These are phyloP conservation scores for Candida germanica DNA, from an alignment of 805 yeast genomes.

Conservation along the genomic window DNA sequence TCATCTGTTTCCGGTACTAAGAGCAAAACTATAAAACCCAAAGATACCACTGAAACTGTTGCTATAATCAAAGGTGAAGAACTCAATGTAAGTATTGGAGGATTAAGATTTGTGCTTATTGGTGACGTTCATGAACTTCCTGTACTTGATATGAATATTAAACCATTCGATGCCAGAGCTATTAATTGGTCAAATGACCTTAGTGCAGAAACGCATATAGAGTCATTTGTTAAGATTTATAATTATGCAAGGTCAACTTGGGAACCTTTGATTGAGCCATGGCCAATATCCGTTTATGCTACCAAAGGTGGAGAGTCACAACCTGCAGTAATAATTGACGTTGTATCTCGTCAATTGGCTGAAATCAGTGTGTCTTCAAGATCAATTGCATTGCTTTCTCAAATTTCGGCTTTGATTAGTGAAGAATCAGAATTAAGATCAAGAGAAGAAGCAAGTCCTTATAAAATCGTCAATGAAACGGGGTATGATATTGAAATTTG, in stretches of 20 bases:
- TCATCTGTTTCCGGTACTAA: conserved; percentile 42
- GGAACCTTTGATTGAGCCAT: conserved; percentile 92
- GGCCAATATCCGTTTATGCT: conserved; percentile 75
- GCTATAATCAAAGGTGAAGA: conserved; percentile 66
- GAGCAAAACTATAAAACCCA: conserved; percentile 6
- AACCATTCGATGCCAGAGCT: conserved; percentile 65
- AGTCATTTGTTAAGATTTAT: conserved; percentile 69
- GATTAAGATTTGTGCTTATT: conserved; percentile 74
- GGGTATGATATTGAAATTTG: conserved; percentile 81
- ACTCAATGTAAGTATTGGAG: conserved; percentile 63
- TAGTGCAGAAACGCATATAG: conserved; percentile 63
- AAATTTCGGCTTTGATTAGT: conserved; percentile 57
- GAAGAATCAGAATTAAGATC: conserved; percentile 54
- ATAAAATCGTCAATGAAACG: conserved; percentile 75
- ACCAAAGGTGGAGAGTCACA: conserved; percentile 47
- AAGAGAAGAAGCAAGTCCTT: conserved; percentile 81
- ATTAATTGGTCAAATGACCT: conserved; percentile 86
- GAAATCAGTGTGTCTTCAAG: conserved; percentile 81
- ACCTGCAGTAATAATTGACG: conserved; percentile 49
- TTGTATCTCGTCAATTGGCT: conserved; percentile 72
- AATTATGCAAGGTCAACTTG: conserved; percentile 88
- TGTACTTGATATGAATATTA: conserved; percentile 69
- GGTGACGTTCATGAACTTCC: conserved; percentile 94
- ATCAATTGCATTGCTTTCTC: conserved; percentile 72
- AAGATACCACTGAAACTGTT: conserved; percentile 19